A percentile compares a stretch with the other conserved stretches of the same genome.
phyloP scores from a whole-genome alignment of 768 basidiomycete genomes.

The Mycena olivaceomarginata region DNA sequence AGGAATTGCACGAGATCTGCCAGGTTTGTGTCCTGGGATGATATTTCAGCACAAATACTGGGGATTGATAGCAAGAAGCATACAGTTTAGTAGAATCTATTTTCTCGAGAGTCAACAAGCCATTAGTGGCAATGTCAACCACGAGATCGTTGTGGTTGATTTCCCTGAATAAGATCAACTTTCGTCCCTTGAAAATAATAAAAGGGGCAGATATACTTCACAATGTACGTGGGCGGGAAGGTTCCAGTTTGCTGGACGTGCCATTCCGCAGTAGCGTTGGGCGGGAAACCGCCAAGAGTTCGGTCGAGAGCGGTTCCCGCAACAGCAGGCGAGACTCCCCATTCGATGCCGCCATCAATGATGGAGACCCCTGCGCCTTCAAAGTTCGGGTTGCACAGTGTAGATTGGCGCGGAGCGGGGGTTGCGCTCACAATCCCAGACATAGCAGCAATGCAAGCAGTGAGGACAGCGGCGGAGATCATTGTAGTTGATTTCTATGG shows the following conservation, averaged over 20 bases:
- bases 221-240: constrained; percentile 1
- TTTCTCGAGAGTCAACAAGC: constrained; percentile 16
- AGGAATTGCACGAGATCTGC: constrained; percentile 26
- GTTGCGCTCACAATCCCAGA: constrained; percentile 1
- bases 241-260: constrained; percentile 31
- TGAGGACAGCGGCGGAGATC: background rate
- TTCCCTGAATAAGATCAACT: background rate
- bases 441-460: background rate
- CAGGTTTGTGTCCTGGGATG: constrained; percentile 29
- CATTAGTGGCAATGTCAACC: background rate
- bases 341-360: background rate
- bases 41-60: background rate
- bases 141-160: constrained; percentile 29
- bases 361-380: constrained; percentile 34
- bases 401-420: background rate
- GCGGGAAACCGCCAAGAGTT: constrained; percentile 6
- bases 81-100: constrained; percentile 14
- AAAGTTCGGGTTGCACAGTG: constrained; percentile 33
- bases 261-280: constrained; percentile 29
- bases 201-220: constrained; percentile 12
- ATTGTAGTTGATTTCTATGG: background rate
- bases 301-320: constrained; percentile 26
- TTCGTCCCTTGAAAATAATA: background rate
- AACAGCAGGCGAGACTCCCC: constrained; percentile 8
- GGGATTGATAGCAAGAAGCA: background rate